Percentiles rank a stretch among this genome's conserved stretches.
These are phyloP conservation scores for Colletotrichum paranaense DNA, from an alignment of 2,329 filamentous ascomycete genomes.

Conservation along the genomic window DNA sequence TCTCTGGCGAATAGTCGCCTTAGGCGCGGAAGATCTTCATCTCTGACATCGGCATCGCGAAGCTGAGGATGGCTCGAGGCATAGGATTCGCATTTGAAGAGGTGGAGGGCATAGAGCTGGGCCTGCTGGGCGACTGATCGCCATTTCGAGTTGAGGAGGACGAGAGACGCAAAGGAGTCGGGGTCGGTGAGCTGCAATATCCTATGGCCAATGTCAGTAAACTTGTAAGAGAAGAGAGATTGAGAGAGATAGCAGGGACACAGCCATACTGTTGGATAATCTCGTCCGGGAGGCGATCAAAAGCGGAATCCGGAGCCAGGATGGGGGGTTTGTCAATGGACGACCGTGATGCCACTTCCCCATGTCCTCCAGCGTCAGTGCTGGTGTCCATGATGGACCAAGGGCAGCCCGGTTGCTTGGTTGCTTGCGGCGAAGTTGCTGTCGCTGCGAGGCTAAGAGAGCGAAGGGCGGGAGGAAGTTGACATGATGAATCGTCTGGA, in stretches of 20 bases:
- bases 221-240: not conserved
- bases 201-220: slow-evolving; percentile 49
- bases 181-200: slow-evolving; percentile 71
- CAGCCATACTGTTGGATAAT: slow-evolving; percentile 74
- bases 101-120: slow-evolving; percentile 72
- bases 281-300: slow-evolving; percentile 72
- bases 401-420: slow-evolving; percentile 1
- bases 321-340: slow-evolving; percentile 49
- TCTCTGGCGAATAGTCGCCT: slow-evolving; percentile 76
- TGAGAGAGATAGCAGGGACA: not conserved
- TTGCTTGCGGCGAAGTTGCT: not conserved
- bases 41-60: slow-evolving; percentile 48
- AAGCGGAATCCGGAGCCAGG: slow-evolving; percentile 49
- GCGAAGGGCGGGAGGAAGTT: slow-evolving; percentile 7
- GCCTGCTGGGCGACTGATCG: slow-evolving; percentile 71
- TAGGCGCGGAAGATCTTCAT: slow-evolving; percentile 67
- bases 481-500: slow-evolving; percentile 34
- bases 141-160: slow-evolving; percentile 75
- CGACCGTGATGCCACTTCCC: slow-evolving; percentile 18
- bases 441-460: slow-evolving; percentile 25
- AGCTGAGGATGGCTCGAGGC: slow-evolving; percentile 60
- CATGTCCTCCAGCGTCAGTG: slow-evolving; percentile 4
- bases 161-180: slow-evolving; percentile 74
- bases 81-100: slow-evolving; percentile 71
- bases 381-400: slow-evolving; percentile 19